Conservation (phyloP, 2,329 filamentous ascomycete genomes). For the Pseudogymnoascus sp. region DNA sequence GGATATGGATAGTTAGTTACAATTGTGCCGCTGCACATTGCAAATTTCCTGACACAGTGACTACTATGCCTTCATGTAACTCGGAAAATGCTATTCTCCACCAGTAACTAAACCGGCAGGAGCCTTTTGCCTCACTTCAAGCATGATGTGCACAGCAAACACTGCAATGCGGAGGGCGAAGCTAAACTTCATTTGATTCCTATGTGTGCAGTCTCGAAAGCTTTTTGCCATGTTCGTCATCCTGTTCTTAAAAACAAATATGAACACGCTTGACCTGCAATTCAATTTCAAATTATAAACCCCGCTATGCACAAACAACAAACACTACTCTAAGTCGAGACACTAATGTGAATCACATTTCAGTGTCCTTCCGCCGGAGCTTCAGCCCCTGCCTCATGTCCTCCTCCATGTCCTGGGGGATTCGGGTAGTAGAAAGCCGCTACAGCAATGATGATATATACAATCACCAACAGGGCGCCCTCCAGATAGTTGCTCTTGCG, state of each 20-base stretch:
- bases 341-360: neutral
- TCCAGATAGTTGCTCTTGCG: constrained; percentile 88
- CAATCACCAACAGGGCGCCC: constrained; percentile 67
- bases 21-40: neutral
- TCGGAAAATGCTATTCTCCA: constrained; percentile 4
- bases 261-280: neutral
- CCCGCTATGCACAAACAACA: neutral
- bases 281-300: neutral
- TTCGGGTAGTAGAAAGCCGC: constrained; percentile 51
- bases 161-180: neutral
- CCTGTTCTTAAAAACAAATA: neutral
- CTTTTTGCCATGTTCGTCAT: neutral
- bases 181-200: neutral
- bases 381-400: neutral
- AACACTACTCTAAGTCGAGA: neutral
- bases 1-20: neutral
- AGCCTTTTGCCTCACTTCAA: neutral
- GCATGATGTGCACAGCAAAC: neutral
- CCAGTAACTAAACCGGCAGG: neutral
- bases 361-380: neutral
- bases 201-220: neutral
- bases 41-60: neutral
- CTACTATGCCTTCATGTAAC: neutral
- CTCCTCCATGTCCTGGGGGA: constrained; percentile 17
- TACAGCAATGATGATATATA: constrained; percentile 53